Base-by-base conservation (phyloP, 768 basidiomycete genomes). In the Phylloporus scabripes region DNA sequence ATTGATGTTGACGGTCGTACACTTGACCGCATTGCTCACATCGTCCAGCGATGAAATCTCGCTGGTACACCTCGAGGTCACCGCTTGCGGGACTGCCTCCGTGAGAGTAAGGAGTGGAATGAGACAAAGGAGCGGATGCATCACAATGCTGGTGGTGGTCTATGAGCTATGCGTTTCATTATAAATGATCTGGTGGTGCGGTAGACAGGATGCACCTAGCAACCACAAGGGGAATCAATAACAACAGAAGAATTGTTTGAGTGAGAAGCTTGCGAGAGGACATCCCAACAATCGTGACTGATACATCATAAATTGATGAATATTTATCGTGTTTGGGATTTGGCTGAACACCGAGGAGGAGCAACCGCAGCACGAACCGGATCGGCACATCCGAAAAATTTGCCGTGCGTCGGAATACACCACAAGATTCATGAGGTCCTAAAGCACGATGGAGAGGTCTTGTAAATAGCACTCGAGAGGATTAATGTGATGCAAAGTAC, bases 1-100 rank as follows among this genome's bases (percentile, higher is more conserved):
- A 36, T 78, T 71, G 59, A 83, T 75, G 54, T 76, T 77, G 46
- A 85, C 76, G 4, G 77, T 80, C 2, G 72, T 77, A 60, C 83
- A 85, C 53, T 69, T 53, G 26, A 78, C 73, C 17, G 83, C 82
- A 46, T 59, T 65, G 31, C 63, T 56, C 29, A 82, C 76, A 54
- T 83, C 80, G 46, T 49, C 50, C 48, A 81, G 59, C 0, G 80
- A 80, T 15, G 72, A 70, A 55, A 82, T 82, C 0, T 73, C 77
- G n/a, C 77, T 80, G 1, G 73, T 73, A 56, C 79, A 80, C 7
- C 43, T 36, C 12, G 45, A 52, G 33, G 53, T 36, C 26, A 45
- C 39, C 33, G 54, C 48, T 48, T 12, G 48, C 39, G 66, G 46
- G 20, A 45, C 41, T 24, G 65, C 58, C 45, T 31, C 33, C 17